phyloP scores from a whole-genome alignment of 1,139 yeast species.

The Meyerozyma elateridarum region DNA sequence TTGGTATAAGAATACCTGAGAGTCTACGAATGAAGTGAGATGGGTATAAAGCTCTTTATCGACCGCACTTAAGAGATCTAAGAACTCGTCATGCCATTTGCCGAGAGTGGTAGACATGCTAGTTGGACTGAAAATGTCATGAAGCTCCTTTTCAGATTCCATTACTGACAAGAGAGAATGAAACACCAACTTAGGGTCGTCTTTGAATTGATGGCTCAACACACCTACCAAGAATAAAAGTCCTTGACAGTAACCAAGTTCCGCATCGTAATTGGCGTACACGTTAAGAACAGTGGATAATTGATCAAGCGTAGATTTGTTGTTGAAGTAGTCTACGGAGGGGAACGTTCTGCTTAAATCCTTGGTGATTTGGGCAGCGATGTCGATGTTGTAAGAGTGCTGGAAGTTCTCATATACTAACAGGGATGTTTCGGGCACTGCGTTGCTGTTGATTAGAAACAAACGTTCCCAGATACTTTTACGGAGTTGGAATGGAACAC shows the following conservation, averaged over 20 bases:
- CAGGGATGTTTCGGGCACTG: conserved; percentile 33
- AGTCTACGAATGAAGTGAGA: conserved; percentile 37
- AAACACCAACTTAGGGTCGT: conserved; percentile 44
- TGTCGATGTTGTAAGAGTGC: conserved; percentile 38
- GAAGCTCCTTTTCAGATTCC: conserved; percentile 56
- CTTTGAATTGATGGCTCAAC: conserved; percentile 47
- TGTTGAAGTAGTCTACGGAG: conserved; percentile 45
- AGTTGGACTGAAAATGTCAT: conserved; percentile 51
- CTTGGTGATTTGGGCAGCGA: conserved; percentile 52
- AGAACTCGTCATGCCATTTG: conserved; percentile 52
- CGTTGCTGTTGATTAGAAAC: conserved; percentile 25
- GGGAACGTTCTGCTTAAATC: conserved; percentile 67
- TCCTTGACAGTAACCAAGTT: conserved; percentile 72
- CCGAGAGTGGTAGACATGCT: conserved; percentile 55
- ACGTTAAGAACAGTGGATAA: conserved; percentile 61
- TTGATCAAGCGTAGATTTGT: conserved; percentile 37
- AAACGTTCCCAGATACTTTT: conserved; percentile 35
- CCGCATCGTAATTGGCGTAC: conserved; percentile 62
- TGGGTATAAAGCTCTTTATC: conserved; percentile 45
- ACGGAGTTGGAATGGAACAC: conserved; percentile 37
- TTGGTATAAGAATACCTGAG: conserved; percentile 48
- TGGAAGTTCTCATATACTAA: conserved; percentile 39
- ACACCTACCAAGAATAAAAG: conserved; percentile 64
- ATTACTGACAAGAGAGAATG: conserved; percentile 55
- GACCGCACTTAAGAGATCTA: conserved; percentile 33